phyloP scores from a whole-genome alignment of 1,139 yeast genomes.

The Martiniozyma asiatica region DNA sequence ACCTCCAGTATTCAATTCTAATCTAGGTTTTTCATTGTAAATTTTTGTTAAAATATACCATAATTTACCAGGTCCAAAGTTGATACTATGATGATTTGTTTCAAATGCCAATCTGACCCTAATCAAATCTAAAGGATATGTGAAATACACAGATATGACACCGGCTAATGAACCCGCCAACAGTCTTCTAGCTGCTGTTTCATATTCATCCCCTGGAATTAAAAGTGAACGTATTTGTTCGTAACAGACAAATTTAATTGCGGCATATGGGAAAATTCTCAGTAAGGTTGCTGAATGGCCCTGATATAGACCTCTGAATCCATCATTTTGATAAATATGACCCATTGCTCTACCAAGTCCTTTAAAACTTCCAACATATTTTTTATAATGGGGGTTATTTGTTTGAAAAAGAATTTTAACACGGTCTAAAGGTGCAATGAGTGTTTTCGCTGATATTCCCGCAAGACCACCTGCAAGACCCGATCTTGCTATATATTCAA shows the following conservation, averaged over 20 bases:
- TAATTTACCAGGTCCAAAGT: conserved; percentile 38
- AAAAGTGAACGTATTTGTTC: conserved; percentile 77
- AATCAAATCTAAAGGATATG: conserved; percentile 85
- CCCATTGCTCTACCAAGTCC: conserved; percentile 69
- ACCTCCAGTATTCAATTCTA: conserved; percentile 18
- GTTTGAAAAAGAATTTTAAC: conserved; percentile 93
- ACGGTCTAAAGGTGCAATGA: conserved; percentile 91
- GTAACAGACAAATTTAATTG: conserved; percentile 93
- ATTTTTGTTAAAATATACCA: conserved; percentile 41
- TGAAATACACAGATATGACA: conserved; percentile 71
- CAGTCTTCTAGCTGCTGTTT: conserved; percentile 70
- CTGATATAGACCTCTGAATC: conserved; percentile 75
- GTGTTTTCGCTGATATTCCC: conserved; percentile 88
- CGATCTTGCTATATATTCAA: conserved; percentile 69
- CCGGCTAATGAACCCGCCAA: conserved; percentile 89
- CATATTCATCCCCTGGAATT: conserved; percentile 64
- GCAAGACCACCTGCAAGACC: conserved; percentile 95
- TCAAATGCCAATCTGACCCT: conserved; percentile 89
- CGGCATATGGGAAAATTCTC: conserved; percentile 93
- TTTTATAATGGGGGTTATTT: conserved; percentile 74
- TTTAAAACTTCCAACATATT: conserved; percentile 66
- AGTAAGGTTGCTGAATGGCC: conserved; percentile 91
- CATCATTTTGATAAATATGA: conserved; percentile 58
- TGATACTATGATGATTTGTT: conserved; percentile 33
- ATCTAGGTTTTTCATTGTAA: conserved; percentile 46